A percentile compares a stretch with the other conserved stretches of the same genome.
phyloP scores from a whole-genome alignment of 768 basidiomycete species.

The Leucosporidium yakuticum region DNA sequence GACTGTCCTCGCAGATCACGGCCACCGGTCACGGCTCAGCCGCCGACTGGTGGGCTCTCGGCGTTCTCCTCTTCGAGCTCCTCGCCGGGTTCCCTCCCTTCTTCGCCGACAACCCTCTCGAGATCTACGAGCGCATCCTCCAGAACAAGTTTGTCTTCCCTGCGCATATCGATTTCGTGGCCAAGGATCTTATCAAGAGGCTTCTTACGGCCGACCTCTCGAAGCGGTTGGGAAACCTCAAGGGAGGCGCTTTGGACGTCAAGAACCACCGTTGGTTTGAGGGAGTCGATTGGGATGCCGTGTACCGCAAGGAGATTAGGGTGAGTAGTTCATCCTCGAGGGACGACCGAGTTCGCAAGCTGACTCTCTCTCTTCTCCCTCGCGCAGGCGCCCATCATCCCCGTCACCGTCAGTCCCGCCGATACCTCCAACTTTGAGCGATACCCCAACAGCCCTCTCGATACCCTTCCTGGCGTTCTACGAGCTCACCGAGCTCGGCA shows the following conservation, averaged over 20 bases:
- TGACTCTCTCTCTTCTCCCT: neutral
- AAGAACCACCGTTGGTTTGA: constrained; percentile 85
- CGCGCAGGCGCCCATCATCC: constrained; percentile 74
- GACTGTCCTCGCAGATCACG: constrained; percentile 53
- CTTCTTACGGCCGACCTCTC: constrained; percentile 88
- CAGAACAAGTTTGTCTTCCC: constrained; percentile 85
- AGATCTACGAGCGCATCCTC: constrained; percentile 77
- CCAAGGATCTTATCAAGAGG: constrained; percentile 76
- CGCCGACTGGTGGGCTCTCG: constrained; percentile 99
- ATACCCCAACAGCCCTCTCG: constrained; percentile 29
- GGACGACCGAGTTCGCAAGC: neutral
- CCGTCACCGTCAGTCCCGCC: constrained; percentile 40
- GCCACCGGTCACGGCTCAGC: constrained; percentile 97
- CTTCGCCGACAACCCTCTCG: constrained; percentile 17
- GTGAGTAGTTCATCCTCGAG: constrained; percentile 48
- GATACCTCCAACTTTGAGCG: constrained; percentile 38
- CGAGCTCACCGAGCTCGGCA: constrained; percentile 28
- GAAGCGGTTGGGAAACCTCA: constrained; percentile 85
- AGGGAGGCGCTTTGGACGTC: constrained; percentile 72
- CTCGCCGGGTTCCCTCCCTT: constrained; percentile 79
- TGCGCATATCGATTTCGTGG: constrained; percentile 78
- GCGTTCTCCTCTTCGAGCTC: constrained; percentile 97
- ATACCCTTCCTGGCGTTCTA: constrained; percentile 34
- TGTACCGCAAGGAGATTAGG: constrained; percentile 78
- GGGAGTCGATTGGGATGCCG: constrained; percentile 67